Evolutionary conservation across 2,329 filamentous ascomycete species (phyloP).

Genomic region (Fusarium pseudonygamai): DNA sequence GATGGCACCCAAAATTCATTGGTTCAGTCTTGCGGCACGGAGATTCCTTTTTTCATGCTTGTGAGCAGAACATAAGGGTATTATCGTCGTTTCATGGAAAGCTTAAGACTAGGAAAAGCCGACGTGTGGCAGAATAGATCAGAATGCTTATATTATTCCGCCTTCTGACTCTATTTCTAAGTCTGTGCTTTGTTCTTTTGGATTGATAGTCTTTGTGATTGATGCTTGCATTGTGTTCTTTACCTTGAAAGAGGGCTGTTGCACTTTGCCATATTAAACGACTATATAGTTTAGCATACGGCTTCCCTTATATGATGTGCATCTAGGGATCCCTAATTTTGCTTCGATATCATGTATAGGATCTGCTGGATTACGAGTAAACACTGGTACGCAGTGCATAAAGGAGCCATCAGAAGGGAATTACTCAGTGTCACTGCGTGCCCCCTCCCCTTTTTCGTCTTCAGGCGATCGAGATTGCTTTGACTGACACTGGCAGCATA

Average conservation of each 20-base stretch:
- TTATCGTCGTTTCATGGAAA: rapidly evolving
- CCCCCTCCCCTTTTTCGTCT: neutral
- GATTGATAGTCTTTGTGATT: neutral
- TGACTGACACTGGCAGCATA: neutral
- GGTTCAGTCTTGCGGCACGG: neutral
- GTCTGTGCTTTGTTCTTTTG: too few species aligned
- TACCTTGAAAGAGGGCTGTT: neutral
- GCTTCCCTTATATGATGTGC: too few species aligned
- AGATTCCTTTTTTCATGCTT: neutral
- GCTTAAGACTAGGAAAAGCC: neutral
- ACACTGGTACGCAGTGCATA: neutral
- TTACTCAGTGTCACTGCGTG: rapidly evolving
- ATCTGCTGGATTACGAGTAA: rapidly evolving
- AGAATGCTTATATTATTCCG: too few species aligned
- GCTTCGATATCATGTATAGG: neutral
- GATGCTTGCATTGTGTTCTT: neutral
- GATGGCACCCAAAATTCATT: too few species aligned
- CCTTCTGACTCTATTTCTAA: too few species aligned
- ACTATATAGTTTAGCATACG: too few species aligned
- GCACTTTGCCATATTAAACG: too few species aligned
- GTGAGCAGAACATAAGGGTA: neutral
- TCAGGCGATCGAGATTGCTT: rapidly evolving
- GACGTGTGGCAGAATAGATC: too few species aligned
- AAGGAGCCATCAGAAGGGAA: neutral
- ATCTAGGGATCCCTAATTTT: neutral